Percentiles rank a stretch among this genome's conserved stretches.
These are phyloP conservation scores for thale cress (Arabidopsis thaliana) DNA, from an alignment of 345 rosid species.

Conservation along the genomic window TAIR10.1 NC_003070.9:29489501-29490000, in stretches of 20 bases:
- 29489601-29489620: not conserved
- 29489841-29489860: slow-evolving; percentile 23
- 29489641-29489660: not conserved
- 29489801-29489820: slow-evolving; percentile 16
- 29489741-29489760: slow-evolving; percentile 11
- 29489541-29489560: slow-evolving; percentile 18
- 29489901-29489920: not conserved
- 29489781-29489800: slow-evolving; percentile 21
- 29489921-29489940: slow-evolving; percentile 24
- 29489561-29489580: slow-evolving; percentile 11
- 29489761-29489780: slow-evolving; percentile 12
- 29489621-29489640: not conserved
- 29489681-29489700: not conserved
- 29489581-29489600: too few relatives aligned
- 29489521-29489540: slow-evolving; percentile 16
- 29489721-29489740: too few relatives aligned
- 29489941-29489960: not conserved
- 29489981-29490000: not conserved
- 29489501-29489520: slow-evolving; percentile 1
- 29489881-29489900: slow-evolving; percentile 30
- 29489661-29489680: not conserved
- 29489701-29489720: not conserved
- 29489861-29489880: slow-evolving; percentile 33
- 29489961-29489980: not conserved
- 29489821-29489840: slow-evolving; percentile 28